These are phyloP conservation scores for Eucalyptus curtisii DNA, from an alignment of 345 rosid genomes.

Conservation along the genomic window DNA sequence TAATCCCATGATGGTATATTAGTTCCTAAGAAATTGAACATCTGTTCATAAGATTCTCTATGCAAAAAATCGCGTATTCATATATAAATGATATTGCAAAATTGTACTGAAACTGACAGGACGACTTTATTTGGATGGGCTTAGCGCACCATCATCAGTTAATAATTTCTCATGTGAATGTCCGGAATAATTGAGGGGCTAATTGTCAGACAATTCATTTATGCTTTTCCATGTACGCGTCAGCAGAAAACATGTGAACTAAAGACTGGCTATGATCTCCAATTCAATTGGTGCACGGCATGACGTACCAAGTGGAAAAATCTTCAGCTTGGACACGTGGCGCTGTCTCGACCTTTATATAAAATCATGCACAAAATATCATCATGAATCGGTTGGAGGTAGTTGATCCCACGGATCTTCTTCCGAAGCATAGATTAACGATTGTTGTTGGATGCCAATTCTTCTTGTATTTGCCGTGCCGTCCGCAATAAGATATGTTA, in stretches of 20 bases:
- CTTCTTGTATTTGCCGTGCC: background rate
- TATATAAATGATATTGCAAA: background rate
- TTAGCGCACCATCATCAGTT: background rate
- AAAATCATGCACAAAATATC: background rate
- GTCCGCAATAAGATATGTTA: background rate
- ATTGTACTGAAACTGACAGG: background rate
- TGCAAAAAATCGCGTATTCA: background rate
- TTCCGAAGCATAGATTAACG: background rate
- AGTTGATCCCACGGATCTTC: background rate
- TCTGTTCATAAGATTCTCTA: background rate
- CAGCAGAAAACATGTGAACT: background rate
- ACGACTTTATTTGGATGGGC: background rate
- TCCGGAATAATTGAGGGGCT: fast-evolving
- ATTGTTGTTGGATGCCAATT: background rate
- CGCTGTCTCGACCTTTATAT: background rate
- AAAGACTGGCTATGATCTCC: background rate
- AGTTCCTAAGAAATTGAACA: background rate
- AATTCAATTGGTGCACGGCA: background rate
- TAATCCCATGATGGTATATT: background rate
- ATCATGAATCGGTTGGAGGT: background rate
- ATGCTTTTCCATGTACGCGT: background rate
- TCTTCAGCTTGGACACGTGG: background rate
- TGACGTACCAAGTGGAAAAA: background rate
- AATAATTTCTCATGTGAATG: background rate
- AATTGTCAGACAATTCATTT: background rate